Evolutionary conservation across 768 basidiomycete genomes (phyloP).

Genomic region (Asterophora lycoperdoides): DNA sequence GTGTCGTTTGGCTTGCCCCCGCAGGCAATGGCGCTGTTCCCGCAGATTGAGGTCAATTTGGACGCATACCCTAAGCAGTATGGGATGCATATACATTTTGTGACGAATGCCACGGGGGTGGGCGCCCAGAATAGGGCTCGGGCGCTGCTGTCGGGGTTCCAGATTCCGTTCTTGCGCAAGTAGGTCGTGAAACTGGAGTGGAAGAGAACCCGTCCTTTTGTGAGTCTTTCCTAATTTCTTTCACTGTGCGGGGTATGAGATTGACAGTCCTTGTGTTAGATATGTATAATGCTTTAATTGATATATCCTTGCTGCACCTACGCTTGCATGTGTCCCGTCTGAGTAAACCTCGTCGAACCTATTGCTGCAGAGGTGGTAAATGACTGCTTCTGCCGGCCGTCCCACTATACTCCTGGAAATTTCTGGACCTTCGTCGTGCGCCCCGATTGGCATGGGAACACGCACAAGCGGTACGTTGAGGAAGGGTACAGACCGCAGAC

Average conservation of each 20-base stretch:
- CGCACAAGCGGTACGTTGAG: too few relatives aligned
- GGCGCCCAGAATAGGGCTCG: slow-evolving; percentile 89
- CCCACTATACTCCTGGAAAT: too few relatives aligned
- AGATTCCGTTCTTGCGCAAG: slow-evolving; percentile 73
- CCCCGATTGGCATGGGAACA: too few relatives aligned
- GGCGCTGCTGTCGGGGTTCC: slow-evolving; percentile 84
- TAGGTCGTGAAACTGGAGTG: slow-evolving; percentile 23
- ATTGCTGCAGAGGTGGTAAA: too few relatives aligned
- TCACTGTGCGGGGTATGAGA: not conserved
- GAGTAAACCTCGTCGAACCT: too few relatives aligned
- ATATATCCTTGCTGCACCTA: too few relatives aligned
- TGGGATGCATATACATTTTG: slow-evolving; percentile 93
- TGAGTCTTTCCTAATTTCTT: not conserved
- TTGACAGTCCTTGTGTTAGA: not conserved
- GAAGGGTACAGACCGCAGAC: too few relatives aligned
- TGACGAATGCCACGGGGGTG: slow-evolving; percentile 83
- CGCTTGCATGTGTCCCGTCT: too few relatives aligned
- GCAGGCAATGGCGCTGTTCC: slow-evolving; percentile 84
- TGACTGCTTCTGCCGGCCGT: too few relatives aligned
- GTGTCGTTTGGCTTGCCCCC: slow-evolving; percentile 86
- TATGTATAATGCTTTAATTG: too few relatives aligned
- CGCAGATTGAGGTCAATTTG: slow-evolving; percentile 91
- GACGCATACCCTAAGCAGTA: slow-evolving; percentile 83
- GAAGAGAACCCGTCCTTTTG: slow-evolving; percentile 4
- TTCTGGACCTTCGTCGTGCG: too few relatives aligned